Evolutionary conservation across 305 asterid species (phyloP).

Genomic region (Plantago coronopus): DNA sequence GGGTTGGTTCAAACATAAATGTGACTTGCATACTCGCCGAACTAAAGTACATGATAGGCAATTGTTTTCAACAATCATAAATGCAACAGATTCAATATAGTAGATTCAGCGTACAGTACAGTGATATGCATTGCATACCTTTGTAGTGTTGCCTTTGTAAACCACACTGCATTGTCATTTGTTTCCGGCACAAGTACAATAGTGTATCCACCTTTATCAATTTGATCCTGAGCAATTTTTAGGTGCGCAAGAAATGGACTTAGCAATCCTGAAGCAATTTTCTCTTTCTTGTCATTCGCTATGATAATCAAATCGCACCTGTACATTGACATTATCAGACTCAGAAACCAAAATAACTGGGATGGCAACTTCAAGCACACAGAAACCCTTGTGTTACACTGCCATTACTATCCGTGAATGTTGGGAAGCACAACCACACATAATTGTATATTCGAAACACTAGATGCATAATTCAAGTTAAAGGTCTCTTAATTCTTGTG

Average conservation of each 20-base stretch:
- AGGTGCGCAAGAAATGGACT: conserved; percentile 84
- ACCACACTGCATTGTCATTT: conserved; percentile 58
- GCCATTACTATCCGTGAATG: conserved; percentile 14
- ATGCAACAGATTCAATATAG: conserved; percentile 3
- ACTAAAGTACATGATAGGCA: no score
- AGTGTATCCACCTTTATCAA: conserved; percentile 81
- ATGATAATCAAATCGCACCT: conserved; percentile 68
- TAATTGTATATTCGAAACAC: background rate
- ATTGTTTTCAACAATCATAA: no score
- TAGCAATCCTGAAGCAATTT: conserved; percentile 82
- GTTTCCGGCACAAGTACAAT: conserved; percentile 61
- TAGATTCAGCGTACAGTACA: conserved; percentile 3
- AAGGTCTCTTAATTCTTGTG: no score
- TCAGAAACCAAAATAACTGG: conserved; percentile 10
- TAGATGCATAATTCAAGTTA: no score
- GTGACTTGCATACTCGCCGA: no score
- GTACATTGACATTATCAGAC: conserved; percentile 19
- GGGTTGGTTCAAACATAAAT: no score
- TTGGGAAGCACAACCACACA: background rate
- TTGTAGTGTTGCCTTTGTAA: conserved; percentile 82
- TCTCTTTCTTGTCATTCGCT: conserved; percentile 80
- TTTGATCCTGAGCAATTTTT: conserved; percentile 77
- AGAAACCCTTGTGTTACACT: conserved; percentile 17
- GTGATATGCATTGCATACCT: conserved; percentile 36
- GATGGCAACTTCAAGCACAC: conserved; percentile 8